A percentile compares a stretch with the other conserved stretches of the same genome.
phyloP scores from a whole-genome alignment of 768 basidiomycete genomes.

The Guyanaporus albipodus region DNA sequence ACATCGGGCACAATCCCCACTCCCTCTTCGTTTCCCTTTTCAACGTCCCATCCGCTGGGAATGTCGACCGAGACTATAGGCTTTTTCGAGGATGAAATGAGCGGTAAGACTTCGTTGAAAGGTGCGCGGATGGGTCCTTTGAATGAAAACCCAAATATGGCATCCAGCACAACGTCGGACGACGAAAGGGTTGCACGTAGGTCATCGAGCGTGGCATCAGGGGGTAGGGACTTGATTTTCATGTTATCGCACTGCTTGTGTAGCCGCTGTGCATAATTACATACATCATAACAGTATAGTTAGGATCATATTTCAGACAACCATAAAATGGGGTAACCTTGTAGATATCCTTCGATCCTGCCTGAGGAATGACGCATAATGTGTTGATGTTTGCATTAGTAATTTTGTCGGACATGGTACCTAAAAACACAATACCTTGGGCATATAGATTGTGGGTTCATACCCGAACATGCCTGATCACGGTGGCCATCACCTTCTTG shows the following conservation, averaged over 20 bases:
- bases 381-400: not conserved
- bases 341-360: slow-evolving; percentile 92
- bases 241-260: slow-evolving; percentile 87
- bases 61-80: slow-evolving; percentile 96
- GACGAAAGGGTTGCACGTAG: slow-evolving; percentile 49
- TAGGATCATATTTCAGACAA: not conserved
- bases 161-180: slow-evolving; percentile 86
- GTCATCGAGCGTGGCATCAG: slow-evolving; percentile 41
- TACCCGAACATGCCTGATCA: slow-evolving; percentile 86
- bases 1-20: slow-evolving; percentile 68
- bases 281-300: not conserved
- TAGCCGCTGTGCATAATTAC: slow-evolving; percentile 53
- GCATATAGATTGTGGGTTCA: slow-evolving; percentile 84
- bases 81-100: slow-evolving; percentile 57
- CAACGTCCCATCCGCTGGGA: slow-evolving; percentile 96
- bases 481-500: not conserved
- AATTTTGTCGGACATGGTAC: too few relatives aligned
- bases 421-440: slow-evolving; percentile 58
- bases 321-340: slow-evolving; percentile 41
- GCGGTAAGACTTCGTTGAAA: slow-evolving; percentile 71
- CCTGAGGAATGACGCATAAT: slow-evolving; percentile 40
- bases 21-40: slow-evolving; percentile 58
- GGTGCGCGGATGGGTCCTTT: slow-evolving; percentile 84
- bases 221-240: slow-evolving; percentile 67
- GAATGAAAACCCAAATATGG: slow-evolving; percentile 99